phyloP scores from a whole-genome alignment of 2,329 filamentous ascomycete species.

The Aureobasidium leucospermi region DNA sequence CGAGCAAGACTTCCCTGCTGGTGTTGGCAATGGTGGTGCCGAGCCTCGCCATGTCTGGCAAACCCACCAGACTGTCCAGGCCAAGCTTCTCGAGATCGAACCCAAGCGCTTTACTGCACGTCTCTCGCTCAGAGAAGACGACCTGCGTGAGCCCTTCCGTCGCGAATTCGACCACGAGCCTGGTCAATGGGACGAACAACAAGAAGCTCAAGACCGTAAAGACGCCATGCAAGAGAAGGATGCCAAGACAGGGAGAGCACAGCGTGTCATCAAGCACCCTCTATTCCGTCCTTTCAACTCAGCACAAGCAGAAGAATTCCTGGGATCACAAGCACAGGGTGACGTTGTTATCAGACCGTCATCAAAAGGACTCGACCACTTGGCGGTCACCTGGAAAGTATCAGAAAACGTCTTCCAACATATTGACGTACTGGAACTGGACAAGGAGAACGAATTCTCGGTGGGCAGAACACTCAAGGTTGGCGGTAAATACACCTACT shows the following conservation, averaged over 20 bases:
- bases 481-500: constrained; percentile 82
- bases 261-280: constrained; percentile 95
- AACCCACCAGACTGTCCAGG: constrained; percentile 75
- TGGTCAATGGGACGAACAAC: constrained; percentile 69
- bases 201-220: constrained; percentile 63
- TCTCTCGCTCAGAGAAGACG: constrained; percentile 75
- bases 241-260: constrained; percentile 73
- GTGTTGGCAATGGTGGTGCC: constrained; percentile 55
- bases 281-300: constrained; percentile 92
- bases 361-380: constrained; percentile 88
- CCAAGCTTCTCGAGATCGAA: constrained; percentile 81
- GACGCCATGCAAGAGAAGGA: constrained; percentile 84
- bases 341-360: constrained; percentile 94
- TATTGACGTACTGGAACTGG: constrained; percentile 91
- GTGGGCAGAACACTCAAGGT: constrained; percentile 81
- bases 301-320: constrained; percentile 84
- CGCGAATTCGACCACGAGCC: constrained; percentile 63
- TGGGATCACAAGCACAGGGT: constrained; percentile 76
- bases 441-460: constrained; percentile 95
- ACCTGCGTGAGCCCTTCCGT: constrained; percentile 65
- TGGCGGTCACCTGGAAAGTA: constrained; percentile 97
- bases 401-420: constrained; percentile 95
- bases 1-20: constrained; percentile 70
- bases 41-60: constrained; percentile 59
- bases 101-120: constrained; percentile 78